phyloP scores from a whole-genome alignment of 257 asterid species.

The Striga asiatica region DNA sequence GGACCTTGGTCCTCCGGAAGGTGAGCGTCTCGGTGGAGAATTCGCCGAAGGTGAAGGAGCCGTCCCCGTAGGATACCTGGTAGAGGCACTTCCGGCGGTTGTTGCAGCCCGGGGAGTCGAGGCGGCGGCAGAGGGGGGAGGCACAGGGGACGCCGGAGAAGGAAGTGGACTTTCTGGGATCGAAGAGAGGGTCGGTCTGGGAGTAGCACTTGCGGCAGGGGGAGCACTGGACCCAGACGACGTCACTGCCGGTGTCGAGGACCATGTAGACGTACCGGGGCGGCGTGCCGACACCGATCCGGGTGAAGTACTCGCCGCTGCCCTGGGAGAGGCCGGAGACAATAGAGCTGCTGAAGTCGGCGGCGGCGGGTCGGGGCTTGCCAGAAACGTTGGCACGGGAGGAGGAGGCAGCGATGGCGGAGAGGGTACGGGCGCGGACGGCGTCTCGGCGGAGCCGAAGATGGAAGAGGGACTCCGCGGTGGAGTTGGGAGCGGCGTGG shows the following conservation, averaged over 20 bases:
- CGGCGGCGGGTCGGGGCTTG: slow-evolving; percentile 24
- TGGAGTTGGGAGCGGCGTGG: slow-evolving; percentile 24
- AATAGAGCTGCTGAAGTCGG: slow-evolving; percentile 6
- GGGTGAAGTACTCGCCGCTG: slow-evolving; percentile 69
- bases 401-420: background rate
- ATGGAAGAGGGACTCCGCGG: slow-evolving; percentile 51
- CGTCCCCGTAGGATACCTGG: slow-evolving; percentile 69
- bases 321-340: slow-evolving; percentile 52
- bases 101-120: slow-evolving; percentile 18
- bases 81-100: slow-evolving; percentile 16
- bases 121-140: slow-evolving; percentile 27
- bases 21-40: slow-evolving; percentile 60
- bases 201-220: slow-evolving; percentile 61
- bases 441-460: slow-evolving; percentile 72
- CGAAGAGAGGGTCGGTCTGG: slow-evolving; percentile 53
- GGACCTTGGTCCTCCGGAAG: slow-evolving; percentile 36
- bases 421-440: background rate
- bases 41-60: slow-evolving; percentile 51
- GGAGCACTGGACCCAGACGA: slow-evolving; percentile 72
- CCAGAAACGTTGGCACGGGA: slow-evolving; percentile 11
- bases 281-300: slow-evolving; percentile 68
- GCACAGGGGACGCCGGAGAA: slow-evolving; percentile 22
- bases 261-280: slow-evolving; percentile 34
- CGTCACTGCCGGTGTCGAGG: slow-evolving; percentile 64
- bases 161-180: slow-evolving; percentile 32